phyloP scores from a whole-genome alignment of 345 rosid genomes.

The Populus simonii region DNA sequence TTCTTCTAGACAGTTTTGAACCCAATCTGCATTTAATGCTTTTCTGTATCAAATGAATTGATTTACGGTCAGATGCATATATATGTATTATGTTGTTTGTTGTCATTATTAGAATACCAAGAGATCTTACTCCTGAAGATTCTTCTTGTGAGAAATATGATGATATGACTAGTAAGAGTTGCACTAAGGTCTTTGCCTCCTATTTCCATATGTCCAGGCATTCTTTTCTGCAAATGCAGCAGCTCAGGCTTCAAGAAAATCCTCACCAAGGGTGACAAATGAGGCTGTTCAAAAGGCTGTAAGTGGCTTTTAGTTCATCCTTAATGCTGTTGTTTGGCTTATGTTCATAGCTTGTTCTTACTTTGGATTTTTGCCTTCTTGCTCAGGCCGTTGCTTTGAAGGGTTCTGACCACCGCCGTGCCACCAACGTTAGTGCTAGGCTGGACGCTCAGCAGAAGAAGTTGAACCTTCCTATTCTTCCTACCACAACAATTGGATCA shows the following conservation, averaged over 20 bases:
- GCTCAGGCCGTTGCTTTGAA: conserved; percentile 88
- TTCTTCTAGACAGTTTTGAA: background rate
- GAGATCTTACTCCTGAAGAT: background rate
- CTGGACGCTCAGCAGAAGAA: conserved; percentile 94
- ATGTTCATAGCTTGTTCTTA: background rate
- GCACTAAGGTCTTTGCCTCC: background rate
- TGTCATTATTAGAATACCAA: background rate
- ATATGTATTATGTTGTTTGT: background rate
- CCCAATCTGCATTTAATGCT: background rate
- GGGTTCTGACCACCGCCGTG: conserved; percentile 86
- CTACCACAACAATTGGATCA: conserved; percentile 93
- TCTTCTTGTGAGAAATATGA: background rate
- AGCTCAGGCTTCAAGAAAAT: conserved; percentile 83
- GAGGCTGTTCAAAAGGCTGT: conserved; percentile 94
- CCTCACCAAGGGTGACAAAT: conserved; percentile 89
- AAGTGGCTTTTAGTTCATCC: conserved; percentile 30
- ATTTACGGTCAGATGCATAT: background rate
- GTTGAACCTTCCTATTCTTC: conserved; percentile 92
- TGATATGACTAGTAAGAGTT: background rate
- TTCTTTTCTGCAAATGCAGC: conserved; percentile 71
- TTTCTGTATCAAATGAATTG: background rate
- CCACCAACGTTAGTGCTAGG: conserved; percentile 77
- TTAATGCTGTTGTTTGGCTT: background rate
- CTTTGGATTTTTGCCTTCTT: conserved; percentile 4
- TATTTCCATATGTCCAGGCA: conserved; percentile 34